Base-by-base conservation (phyloP, 2,329 filamentous ascomycete species). In the Sphaerulina vaccinii region DNA sequence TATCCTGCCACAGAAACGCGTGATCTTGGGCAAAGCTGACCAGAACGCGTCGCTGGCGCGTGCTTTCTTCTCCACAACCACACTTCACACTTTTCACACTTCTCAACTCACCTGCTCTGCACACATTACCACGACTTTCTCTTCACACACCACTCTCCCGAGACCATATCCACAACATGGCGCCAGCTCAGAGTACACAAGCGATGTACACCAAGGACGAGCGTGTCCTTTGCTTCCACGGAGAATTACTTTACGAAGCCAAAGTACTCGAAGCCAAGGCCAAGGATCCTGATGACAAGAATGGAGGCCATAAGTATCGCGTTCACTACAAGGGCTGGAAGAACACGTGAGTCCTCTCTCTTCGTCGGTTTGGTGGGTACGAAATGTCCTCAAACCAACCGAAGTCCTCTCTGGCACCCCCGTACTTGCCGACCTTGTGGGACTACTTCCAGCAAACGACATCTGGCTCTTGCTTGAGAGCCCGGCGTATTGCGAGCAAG, bases 241-340 rank as follows among this genome's bases (percentile, higher is more conserved):
- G 92, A 74, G 91, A 97, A 67, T 85, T 97, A 73, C 83, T 99
- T 45, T 99, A 99, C 69, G 93, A 99, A 73, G 93, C 93, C 61
- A 97, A 97, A 74, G 86, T 99, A 46, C 82, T 95, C 59, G 91
- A 96, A 59, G 79, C 88, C 24, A 83, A 80, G 62, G 74, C 76
- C 70, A 77, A 79, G 65, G 82, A 85, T 55, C 69, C 74, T 5
- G 76, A 76, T 38, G 85, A 86, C 66, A 85, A 87, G 71, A 85
- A 84, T 69, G 86, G 85, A 55, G 83, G 86, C 27, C 90, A 84
- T 68, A 84, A 90, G 69, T 99, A 95, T 75, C 88, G 88, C 67
- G 88, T 99, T 49, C 93, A 99, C 73, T 99, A 99, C 77, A 97
- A 97, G 73, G 93, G 93, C 66, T 99, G 93, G 93, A 99, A 99